Evolutionary conservation across 331 rosid genomes (phyloP).

Genomic region (Spiraea crenata): DNA sequence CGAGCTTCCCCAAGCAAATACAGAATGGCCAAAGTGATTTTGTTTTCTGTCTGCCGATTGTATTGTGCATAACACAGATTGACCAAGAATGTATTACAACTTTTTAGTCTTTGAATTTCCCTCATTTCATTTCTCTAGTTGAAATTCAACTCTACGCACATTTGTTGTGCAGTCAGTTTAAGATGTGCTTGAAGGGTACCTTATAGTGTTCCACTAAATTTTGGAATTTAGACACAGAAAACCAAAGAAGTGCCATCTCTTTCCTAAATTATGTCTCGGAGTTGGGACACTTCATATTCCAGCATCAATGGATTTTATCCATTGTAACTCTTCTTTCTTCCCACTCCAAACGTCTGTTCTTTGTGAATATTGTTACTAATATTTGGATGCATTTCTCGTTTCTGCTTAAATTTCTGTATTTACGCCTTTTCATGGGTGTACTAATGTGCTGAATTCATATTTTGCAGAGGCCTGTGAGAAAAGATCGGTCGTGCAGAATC

Average conservation of each 20-base stretch:
- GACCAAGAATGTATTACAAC: neutral
- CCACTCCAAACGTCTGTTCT: neutral
- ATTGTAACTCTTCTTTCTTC: neutral
- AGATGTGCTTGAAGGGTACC: neutral
- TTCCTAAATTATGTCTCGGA: neutral
- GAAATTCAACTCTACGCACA: neutral
- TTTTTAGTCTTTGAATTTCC: neutral
- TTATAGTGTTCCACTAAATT: neutral
- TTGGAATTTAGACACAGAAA: neutral
- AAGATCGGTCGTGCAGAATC: neutral
- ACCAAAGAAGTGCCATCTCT: neutral
- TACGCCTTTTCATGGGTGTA: neutral
- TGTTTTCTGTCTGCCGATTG: no score
- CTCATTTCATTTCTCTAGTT: neutral
- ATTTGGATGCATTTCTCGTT: slow-evolving; percentile 3
- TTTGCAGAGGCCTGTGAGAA: slow-evolving; percentile 59
- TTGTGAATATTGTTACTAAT: neutral
- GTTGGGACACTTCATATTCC: neutral
- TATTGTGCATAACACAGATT: neutral
- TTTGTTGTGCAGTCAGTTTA: neutral
- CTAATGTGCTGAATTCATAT: slow-evolving; percentile 26
- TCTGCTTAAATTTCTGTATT: slow-evolving; percentile 1
- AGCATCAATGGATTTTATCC: neutral
- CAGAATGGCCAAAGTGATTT: neutral
- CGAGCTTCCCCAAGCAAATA: no score